phyloP scores from a whole-genome alignment of 345 rosid species.

The Pistacia atlantica region DNA sequence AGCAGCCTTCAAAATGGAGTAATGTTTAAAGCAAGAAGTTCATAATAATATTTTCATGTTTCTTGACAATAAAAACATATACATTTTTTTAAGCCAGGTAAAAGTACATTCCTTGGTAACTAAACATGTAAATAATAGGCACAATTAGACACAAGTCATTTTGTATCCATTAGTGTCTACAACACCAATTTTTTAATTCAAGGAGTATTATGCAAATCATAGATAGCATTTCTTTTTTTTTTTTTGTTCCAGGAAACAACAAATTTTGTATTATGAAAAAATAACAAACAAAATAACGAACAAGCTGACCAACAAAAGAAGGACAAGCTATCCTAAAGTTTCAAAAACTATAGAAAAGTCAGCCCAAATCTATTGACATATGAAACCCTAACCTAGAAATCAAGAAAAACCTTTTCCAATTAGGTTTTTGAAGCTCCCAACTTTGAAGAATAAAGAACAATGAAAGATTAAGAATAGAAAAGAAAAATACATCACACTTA shows the following conservation, averaged over 20 bases:
- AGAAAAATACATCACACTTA: slow-evolving; percentile 42
- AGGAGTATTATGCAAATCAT: neutral
- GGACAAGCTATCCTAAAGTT: no score
- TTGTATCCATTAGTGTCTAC: neutral
- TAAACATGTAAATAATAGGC: neutral
- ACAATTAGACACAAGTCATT: neutral
- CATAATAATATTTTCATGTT: neutral
- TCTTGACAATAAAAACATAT: neutral
- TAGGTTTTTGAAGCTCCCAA: no score
- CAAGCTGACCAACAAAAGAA: no score
- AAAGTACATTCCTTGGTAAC: neutral
- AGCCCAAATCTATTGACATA: no score
- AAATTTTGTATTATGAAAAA: no score
- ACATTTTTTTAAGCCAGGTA: neutral
- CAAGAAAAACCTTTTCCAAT: no score
- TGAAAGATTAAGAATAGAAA: neutral
- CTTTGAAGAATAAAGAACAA: no score
- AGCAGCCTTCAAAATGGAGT: neutral
- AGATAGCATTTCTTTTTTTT: neutral
- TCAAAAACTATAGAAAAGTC: no score
- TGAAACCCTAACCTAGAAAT: no score
- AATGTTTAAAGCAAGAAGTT: no score
- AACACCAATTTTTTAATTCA: neutral
- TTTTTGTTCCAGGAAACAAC: no score
- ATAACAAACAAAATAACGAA: no score